These are phyloP conservation scores for Ustilago trichophora DNA, from an alignment of 1,284 basidiomycete genomes.

Conservation along the genomic window DNA sequence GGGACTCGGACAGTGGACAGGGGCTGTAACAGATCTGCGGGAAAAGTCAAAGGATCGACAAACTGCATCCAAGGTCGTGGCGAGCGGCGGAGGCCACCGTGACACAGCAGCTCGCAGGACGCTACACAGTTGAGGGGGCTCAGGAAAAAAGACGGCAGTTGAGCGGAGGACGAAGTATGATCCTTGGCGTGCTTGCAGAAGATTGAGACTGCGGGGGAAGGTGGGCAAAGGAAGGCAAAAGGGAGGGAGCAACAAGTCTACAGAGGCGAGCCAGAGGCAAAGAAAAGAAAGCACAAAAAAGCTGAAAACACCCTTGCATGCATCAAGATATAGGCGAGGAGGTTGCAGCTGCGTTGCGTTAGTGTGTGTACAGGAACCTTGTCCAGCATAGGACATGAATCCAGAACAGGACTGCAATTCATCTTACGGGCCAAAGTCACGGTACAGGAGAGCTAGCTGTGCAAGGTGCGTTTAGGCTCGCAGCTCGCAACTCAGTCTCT, in stretches of 20 bases:
- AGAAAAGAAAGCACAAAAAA: background rate
- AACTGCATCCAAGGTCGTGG: conserved; percentile 9
- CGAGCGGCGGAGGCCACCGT: background rate
- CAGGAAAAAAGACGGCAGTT: conserved; percentile 1
- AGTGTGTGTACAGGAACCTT: background rate
- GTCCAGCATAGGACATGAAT: background rate
- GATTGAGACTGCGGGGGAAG: conserved; percentile 7
- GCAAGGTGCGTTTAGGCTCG: background rate
- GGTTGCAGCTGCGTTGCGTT: conserved; percentile 4
- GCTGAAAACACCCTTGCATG: conserved; percentile 21
- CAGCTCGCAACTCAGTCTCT: too few relatives aligned
- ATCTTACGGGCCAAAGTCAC: too few relatives aligned
- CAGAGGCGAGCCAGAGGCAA: background rate
- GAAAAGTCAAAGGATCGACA: conserved; percentile 18
- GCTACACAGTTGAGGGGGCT: background rate
- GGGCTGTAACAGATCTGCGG: conserved; percentile 1
- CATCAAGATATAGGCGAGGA: conserved; percentile 27
- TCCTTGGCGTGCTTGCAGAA: conserved; percentile 1
- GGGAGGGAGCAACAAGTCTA: background rate
- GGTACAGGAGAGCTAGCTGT: too few relatives aligned
- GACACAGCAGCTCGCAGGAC: background rate
- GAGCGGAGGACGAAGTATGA: conserved; percentile 3
- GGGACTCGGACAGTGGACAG: background rate
- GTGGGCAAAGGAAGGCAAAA: background rate
- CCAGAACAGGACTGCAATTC: background rate